Evolutionary conservation across 2,329 filamentous ascomycete species (phyloP), one percentile per base, ranked within the genome.

Genomic region (Pseudogymnoascus sp.): DNA sequence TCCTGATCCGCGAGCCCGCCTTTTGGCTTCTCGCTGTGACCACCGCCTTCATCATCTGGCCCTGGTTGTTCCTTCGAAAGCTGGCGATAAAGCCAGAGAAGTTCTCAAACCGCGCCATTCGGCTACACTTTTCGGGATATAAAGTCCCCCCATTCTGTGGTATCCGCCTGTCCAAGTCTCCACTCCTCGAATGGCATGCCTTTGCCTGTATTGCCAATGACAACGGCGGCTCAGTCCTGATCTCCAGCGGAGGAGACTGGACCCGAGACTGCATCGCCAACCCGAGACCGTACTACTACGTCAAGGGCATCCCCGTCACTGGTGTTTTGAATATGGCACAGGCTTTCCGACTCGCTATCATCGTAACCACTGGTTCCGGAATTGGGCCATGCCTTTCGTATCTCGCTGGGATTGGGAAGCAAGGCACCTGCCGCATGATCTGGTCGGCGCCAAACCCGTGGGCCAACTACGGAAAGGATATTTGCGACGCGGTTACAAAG

Each of bases 231-330:
- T 83, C 80, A 2, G 73, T 82, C n/a, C 73, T 86, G 47, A 75
- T 86, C 37, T 83, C 81, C 60, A 80, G 80, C 65, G 82, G 81
- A 12, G 83, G 83, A 5, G 83, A 86, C 71, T 86, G 83, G 82
- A 86, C 83, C 1, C 70, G 74, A 7, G 75, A 76, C 57, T 76
- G 79, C 42, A 84, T 86, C 73, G 73, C 76, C 59, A 74, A 78
- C 51, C 83, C 81, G 1, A 80, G 81, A 5, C 75, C 73, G 1
- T 73, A 77, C 57, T 75, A 85, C 60, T 86, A 81, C 78, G 78
- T 81, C 54, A 78, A 80, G 29, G 83, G 83, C 2, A 77, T 82
- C 1, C 80, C 83, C 1, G 70, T 69, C 1, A 71, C 70, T 14
- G 75, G 75, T 34, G 73, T 75, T 1, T 69, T 76, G 45, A 73